These are phyloP conservation scores for Arbutus unedo DNA, from an alignment of 148 eudicot species.

Conservation along the genomic window DNA sequence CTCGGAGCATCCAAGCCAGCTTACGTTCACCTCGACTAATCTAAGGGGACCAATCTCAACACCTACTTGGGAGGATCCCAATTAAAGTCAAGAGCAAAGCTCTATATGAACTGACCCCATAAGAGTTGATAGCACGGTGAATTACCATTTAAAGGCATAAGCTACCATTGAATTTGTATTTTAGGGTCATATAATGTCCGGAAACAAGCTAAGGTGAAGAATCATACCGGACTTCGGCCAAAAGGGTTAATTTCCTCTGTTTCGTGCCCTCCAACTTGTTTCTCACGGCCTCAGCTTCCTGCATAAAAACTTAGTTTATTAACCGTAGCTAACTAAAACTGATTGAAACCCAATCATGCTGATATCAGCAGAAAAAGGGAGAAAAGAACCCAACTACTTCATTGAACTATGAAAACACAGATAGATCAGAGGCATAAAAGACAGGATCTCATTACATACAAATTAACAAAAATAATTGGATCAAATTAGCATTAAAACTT, in stretches of 20 bases:
- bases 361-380: neutral
- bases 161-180: neutral
- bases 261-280: slow-evolving; percentile 34
- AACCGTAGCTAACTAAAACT: neutral
- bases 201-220: neutral
- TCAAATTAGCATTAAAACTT: neutral
- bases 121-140: too few relatives aligned
- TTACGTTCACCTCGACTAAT: too few relatives aligned
- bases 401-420: neutral
- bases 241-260: slow-evolving; percentile 34
- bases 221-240: slow-evolving; percentile 44
- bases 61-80: too few relatives aligned
- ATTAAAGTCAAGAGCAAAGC: too few relatives aligned
- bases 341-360: neutral
- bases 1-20: too few relatives aligned
- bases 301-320: slow-evolving; percentile 8
- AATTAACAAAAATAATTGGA: neutral
- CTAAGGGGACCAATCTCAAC: too few relatives aligned
- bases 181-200: neutral
- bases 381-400: neutral
- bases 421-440: neutral
- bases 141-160: neutral
- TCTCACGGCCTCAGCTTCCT: slow-evolving; percentile 37
- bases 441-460: neutral
- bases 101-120: too few relatives aligned